Evolutionary conservation across 768 basidiomycete genomes (phyloP), one percentile per base, ranked within the genome.

Genomic region (Mycena amicta): DNA sequence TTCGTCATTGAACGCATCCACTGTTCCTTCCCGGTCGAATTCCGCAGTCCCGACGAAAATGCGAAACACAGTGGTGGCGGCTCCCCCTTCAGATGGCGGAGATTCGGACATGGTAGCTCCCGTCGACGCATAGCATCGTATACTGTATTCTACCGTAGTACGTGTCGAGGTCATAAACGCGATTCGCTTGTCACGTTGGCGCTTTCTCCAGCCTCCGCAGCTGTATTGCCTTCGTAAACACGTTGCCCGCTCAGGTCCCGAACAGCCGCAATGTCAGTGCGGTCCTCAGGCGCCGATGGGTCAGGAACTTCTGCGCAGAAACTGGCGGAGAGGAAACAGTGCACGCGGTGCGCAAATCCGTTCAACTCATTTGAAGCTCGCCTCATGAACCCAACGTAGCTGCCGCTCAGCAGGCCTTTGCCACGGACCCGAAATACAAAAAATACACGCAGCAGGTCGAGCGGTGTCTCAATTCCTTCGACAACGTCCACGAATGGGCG

Each of bases 401-500:
- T 56, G 75, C 80, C 12, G 74, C 80, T 29, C 80, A 83, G 37
- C 84, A 84, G 55, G 68, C 77, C 15, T 86, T 86, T 66, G 82
- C 85, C 26, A 83, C 87, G 8, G 95, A 98, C 77, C 90, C 93
- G 15, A 95, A 95, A 71, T 97, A 87, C 77, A 93, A 92, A 78
- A 97, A 97, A 75, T 98, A 94, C 74, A 80, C 88, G 0, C 87
- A 89, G 55, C 91, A 93, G 66, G 92, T 99, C 49, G 97, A 99
- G 71, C 90, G 89, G 74, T 93, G 92, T 65, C 80, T 99, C 47
- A 89, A 87, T 60, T 88, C 93, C 1, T 98, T 99, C 68, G 95
- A 97, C 68, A 92, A 87, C 68, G 93, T 97, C 57, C 93, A 96
- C 56, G 97, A 99, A 77, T 99, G 97, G 97, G 95, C 97, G 59